phyloP scores from a whole-genome alignment of 805 yeast genomes.

The Metschnikowia colocasiae region DNA sequence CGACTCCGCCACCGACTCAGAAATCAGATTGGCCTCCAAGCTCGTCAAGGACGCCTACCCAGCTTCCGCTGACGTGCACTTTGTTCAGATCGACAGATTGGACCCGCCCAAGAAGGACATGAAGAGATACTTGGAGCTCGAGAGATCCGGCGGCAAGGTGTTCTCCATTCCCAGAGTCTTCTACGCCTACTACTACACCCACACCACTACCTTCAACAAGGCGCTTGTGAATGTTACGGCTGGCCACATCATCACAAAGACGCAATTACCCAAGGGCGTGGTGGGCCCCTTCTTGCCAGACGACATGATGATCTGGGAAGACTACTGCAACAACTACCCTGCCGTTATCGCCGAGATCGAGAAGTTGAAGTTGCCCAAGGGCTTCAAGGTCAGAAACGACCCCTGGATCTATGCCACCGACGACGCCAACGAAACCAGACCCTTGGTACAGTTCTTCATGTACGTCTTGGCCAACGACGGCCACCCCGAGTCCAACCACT shows the following conservation, averaged over 20 bases:
- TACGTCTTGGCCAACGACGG: conserved; percentile 61
- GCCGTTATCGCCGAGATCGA: conserved; percentile 58
- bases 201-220: conserved; percentile 56
- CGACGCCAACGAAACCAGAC: conserved; percentile 54
- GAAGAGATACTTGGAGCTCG: conserved; percentile 64
- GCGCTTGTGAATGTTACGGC: conserved; percentile 64
- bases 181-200: conserved; percentile 62
- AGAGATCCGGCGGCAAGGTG: conserved; percentile 44
- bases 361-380: conserved; percentile 60
- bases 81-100: conserved; percentile 60
- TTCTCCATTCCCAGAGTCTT: conserved; percentile 67
- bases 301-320: conserved; percentile 55
- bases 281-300: conserved; percentile 72
- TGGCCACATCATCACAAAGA: conserved; percentile 58
- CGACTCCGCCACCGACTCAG: conserved; percentile 56
- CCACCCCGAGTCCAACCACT: conserved; percentile 71
- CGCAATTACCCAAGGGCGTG: conserved; percentile 54
- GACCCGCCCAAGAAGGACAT: conserved; percentile 80
- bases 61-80: conserved; percentile 53
- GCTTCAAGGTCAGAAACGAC: conserved; percentile 55
- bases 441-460: conserved; percentile 71
- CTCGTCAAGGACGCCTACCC: conserved; percentile 57
- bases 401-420: conserved; percentile 90
- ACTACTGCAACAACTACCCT: conserved; percentile 50
- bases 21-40: conserved; percentile 54